Percentiles rank a stretch among this genome's conserved stretches.
These are phyloP conservation scores for Coprinopsis marcescibilis DNA, from an alignment of 768 basidiomycete genomes.

Conservation along the genomic window DNA sequence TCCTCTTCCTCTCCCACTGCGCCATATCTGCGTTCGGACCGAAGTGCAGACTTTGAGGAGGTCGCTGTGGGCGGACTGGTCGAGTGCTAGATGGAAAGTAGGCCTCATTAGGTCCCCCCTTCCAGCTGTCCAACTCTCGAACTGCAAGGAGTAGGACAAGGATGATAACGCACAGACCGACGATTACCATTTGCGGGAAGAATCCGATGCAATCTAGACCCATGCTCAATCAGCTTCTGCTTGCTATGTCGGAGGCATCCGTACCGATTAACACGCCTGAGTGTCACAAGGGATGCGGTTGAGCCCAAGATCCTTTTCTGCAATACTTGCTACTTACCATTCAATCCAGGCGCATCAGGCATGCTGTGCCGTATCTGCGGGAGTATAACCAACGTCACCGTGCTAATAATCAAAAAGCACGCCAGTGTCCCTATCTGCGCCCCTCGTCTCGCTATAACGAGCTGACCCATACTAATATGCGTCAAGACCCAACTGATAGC, in stretches of 20 bases:
- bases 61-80: slow-evolving; percentile 15
- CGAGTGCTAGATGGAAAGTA: background rate
- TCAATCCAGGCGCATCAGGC: slow-evolving; percentile 52
- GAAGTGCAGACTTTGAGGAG: slow-evolving; percentile 17
- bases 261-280: slow-evolving; percentile 45
- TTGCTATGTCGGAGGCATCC: slow-evolving; percentile 4
- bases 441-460: slow-evolving; percentile 35
- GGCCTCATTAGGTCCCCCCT: background rate
- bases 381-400: slow-evolving; percentile 38
- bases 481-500: slow-evolving; percentile 47
- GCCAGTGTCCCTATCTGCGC: slow-evolving; percentile 25
- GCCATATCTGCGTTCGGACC: slow-evolving; percentile 26
- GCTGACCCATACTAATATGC: slow-evolving; percentile 44
- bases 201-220: slow-evolving; percentile 46
- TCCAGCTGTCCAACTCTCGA: slow-evolving; percentile 31
- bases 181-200: slow-evolving; percentile 53
- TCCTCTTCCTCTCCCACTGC: slow-evolving; percentile 31
- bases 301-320: slow-evolving; percentile 1
- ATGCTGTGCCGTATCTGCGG: slow-evolving; percentile 49
- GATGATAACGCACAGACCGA: slow-evolving; percentile 33
- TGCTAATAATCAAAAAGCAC: slow-evolving; percentile 33
- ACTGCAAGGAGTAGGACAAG: slow-evolving; percentile 37
- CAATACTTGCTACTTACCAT: slow-evolving; percentile 23
- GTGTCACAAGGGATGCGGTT: background rate
- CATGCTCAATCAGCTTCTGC: background rate